A percentile compares a stretch with the other conserved stretches of the same genome.
phyloP scores from a whole-genome alignment of 352 stramenopile genomes.

The Pythium grandisporangium region DNA sequence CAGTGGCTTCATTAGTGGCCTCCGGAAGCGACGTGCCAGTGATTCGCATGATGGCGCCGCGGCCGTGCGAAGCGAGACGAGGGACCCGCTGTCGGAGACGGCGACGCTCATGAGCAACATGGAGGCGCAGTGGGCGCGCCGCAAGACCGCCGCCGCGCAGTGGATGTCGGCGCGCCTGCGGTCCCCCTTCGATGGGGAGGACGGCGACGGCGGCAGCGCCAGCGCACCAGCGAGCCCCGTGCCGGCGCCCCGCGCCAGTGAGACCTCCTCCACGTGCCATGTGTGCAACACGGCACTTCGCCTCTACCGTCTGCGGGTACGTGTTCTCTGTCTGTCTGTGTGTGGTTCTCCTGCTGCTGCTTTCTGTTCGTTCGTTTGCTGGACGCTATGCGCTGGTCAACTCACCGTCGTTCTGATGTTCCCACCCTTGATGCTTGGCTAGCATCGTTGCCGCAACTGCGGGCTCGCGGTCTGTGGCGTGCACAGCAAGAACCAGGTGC shows the following conservation, averaged over 20 bases:
- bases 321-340: no score
- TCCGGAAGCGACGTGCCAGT: no score
- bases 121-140: background rate
- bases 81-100: no score
- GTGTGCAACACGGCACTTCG: constrained; percentile 50
- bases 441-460: constrained; percentile 67
- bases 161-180: background rate
- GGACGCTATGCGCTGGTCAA: no score
- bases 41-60: no score
- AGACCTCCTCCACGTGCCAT: constrained; percentile 45
- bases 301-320: constrained; percentile 36
- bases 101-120: no score
- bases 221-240: background rate
- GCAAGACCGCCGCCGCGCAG: constrained; percentile 1
- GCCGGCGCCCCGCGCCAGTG: background rate
- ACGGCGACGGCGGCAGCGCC: background rate
- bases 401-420: background rate
- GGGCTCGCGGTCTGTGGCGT: constrained; percentile 52
- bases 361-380: no score
- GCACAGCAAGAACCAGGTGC: constrained; percentile 73
- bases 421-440: background rate
- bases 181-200: background rate
- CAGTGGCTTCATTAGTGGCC: no score
- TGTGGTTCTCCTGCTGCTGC: no score
- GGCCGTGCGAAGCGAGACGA: no score